Base-by-base conservation (phyloP, 768 basidiomycete genomes). In the Panaeolus cyanescens region DNA sequence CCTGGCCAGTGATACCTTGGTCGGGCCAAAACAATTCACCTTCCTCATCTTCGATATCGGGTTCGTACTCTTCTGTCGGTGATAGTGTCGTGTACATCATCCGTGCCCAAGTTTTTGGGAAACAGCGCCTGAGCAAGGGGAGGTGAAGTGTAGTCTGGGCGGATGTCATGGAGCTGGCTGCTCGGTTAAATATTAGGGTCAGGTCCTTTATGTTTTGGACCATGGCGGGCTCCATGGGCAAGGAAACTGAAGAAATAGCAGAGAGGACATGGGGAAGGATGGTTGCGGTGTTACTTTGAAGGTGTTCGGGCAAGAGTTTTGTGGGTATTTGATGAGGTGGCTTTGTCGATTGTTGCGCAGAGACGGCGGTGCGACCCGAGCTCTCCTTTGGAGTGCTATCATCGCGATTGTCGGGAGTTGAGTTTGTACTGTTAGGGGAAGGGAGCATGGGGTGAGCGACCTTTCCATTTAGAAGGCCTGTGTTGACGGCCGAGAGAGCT, bases 1-100 rank as follows among this genome's bases (percentile, higher is more conserved):
- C 92, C 71, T 91, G 89, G 40, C 90, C 90, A 31, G 83, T 89
- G 60, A 86, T 78, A 33, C 83, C 79, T 67, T 91, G 88, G 40
- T 87, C 87, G 0, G 91, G 92, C 92, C 91, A 93, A 69, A 86
- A 91, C n/a, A 93, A 77, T 68, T 93, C 92, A 64, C 91, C 90
- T 71, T 92, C 91, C 64, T 92, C 89, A 66, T 93, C 92, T 71
- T 93, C 91, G 57, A 93, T 85, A 64, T 93, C 91, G 10, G 89
- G 88, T 63, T 92, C 90, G 59, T 89, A 82, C 71, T 93, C 91
- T 64, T 93, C 91, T 15, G 80, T 79, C 0, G 83, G 78, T 0
- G 80, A 75, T 55, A 91, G 75, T 22, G 84, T 86, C 22, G 88
- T 85, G 62, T 85, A 77, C 65, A 91, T 80, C 80, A 93, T 83